A percentile compares a stretch with the other conserved stretches of the same genome.
Conservation (phyloP, 129 eudicot genomes). For the Rutidosis leptorrhynchoides region DNA sequence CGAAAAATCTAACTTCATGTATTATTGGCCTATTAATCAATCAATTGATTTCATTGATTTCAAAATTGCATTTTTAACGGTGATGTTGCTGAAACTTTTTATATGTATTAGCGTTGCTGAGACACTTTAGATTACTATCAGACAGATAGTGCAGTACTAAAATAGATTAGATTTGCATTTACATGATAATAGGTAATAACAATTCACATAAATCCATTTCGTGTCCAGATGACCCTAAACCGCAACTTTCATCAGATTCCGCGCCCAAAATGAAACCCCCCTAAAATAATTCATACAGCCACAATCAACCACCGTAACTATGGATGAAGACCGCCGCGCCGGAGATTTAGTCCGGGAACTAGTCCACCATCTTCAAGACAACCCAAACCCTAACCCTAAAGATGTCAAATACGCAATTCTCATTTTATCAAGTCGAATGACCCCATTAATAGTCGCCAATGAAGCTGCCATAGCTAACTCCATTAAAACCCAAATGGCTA, state of each 20-base stretch:
- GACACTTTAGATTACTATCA: too few species aligned
- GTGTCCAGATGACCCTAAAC: too few species aligned
- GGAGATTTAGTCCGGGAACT: constrained; percentile 68
- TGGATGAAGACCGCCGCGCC: constrained; percentile 56
- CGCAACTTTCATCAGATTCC: not conserved
- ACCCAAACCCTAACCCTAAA: constrained; percentile 17
- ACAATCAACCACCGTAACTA: constrained; percentile 12
- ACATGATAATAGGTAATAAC: too few species aligned
- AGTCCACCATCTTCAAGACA: constrained; percentile 50
- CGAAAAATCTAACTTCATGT: too few species aligned
- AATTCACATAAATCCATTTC: too few species aligned
- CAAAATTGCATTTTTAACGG: too few species aligned
- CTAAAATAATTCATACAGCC: not conserved
- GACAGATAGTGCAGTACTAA: too few species aligned
- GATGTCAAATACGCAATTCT: constrained; percentile 68
- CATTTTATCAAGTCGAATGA: constrained; percentile 74
- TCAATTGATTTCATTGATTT: too few species aligned
- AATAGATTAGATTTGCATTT: too few species aligned
- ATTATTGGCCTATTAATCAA: too few species aligned
- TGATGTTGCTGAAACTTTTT: too few species aligned
- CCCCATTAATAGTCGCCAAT: constrained; percentile 51
- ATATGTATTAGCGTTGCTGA: too few species aligned
- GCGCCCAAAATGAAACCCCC: constrained; percentile 2
- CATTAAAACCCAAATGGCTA: constrained; percentile 66
- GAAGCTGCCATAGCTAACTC: constrained; percentile 71